Base-by-base conservation (phyloP, 805 yeast genomes). In the Jamesozyma rosinii region DNA sequence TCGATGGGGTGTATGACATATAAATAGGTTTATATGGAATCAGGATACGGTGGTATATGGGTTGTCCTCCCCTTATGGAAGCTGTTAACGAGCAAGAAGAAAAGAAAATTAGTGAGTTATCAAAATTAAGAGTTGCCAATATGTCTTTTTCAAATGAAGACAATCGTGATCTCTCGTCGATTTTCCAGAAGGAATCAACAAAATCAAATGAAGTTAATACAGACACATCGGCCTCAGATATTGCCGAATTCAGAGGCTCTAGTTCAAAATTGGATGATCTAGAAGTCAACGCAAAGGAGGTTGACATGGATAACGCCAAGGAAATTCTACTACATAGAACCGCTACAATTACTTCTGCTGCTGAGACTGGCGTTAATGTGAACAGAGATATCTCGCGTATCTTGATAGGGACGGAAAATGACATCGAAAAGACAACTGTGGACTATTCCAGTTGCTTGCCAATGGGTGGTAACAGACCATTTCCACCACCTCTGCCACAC, bases 391-490 rank as follows among this genome's bases (percentile, higher is more conserved):
- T 52, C 15, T 47, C 55, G 5, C 45, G 47, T 19, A 47, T 53
- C 10, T 35, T 50, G 11, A 43, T 53, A 2, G 48, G 47, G 20
- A 34, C 40, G 18, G 41, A 38, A 20, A 41, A 44, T 32, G 48
- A 42, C 3, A 48, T 42, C 13, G 53, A 49, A 17, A 43, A 41
- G 24, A 38, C 30, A 3, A 45, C n/a, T 2, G 38, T 45, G 2
- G 52, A 50, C 36, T 49, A 50, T 37, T 29, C 48, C 1, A 37
- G 42, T 11, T n/a, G 18, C 6, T 31, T 42, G 24, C 62, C 66
- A 26, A 83, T 83, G 88, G 92, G 92, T 37, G 78, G 75, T 4
- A 76, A 71, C 22, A 72, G 81, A 58, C 72, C 69, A 5, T 81
- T 66, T 51, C 90, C 92, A 4, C 79, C 84, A 11, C 46, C 66